Evolutionary conservation across 164 flowering plant species (phyloP), one percentile per base, ranked within the genome.

Genomic region (Macadamia tetraphylla): DNA sequence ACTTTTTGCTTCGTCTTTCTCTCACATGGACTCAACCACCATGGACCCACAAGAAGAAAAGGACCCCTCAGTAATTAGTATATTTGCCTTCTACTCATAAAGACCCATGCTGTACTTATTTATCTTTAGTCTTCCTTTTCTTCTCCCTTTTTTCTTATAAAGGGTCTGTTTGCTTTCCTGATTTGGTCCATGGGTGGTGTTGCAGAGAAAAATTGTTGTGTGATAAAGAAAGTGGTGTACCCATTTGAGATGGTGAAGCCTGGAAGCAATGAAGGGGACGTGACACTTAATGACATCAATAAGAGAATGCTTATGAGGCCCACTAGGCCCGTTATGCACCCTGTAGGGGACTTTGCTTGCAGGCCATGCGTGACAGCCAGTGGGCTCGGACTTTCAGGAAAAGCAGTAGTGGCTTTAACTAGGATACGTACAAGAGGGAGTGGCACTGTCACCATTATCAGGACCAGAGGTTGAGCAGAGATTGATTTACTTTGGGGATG

Each of bases 241-340:
- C 83, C 83, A 68, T 80, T 80, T 71, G 78, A 70, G 12, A 58
- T 77, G 62, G 83, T 80, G 70, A 80, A 80, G 67, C 83, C 83
- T 0, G 80, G 77, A 49, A 81, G 81, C 29, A 51, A 55, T 1
- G 73, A 80, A 48, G 83, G 76, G 32, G 80, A 77, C 6, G 75
- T 80, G 35, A 80, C 83, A 40, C 79, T 80, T 7, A 61, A 69
- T 18, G 83, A 80, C 63, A 80, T 80, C 49, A 80, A 80, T 57
- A 64, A 64, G 53, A 66, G 79, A 60, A 68, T 80, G 31, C 77
- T 80, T 3, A 77, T 63, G 75, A 73, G 74, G 23, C 83, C 83
- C 1, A 77, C 64, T 6, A 67, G 70, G 69, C 79, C 83, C 0
- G 67, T 80, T 43, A 67, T 72, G 29, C 83, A 80, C 69, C 83